These are phyloP conservation scores for Tylopilus sp. DNA, from an alignment of 768 basidiomycete species.

Conservation along the genomic window DNA sequence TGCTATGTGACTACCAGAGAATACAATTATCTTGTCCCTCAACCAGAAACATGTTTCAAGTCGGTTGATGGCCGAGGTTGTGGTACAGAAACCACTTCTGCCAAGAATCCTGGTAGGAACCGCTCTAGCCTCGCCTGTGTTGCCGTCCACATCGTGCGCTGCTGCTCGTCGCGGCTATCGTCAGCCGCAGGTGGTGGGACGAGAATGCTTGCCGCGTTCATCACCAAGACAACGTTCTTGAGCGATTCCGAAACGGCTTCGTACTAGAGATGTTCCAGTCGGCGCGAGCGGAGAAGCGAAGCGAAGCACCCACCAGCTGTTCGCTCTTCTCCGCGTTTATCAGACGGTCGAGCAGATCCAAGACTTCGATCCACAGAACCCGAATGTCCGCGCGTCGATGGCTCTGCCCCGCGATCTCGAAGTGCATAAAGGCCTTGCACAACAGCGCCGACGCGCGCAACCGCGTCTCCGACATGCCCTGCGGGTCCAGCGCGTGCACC, in stretches of 20 bases:
- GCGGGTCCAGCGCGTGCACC: constrained; percentile 71
- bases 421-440: constrained; percentile 95
- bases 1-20: constrained; percentile 1
- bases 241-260: constrained; percentile 96
- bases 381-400: constrained; percentile 59
- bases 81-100: constrained; percentile 56
- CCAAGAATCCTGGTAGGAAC: constrained; percentile 88
- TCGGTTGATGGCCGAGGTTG: constrained; percentile 10
- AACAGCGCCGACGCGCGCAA: constrained; percentile 83
- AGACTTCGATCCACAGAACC: constrained; percentile 82
- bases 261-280: constrained; percentile 47
- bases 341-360: constrained; percentile 84
- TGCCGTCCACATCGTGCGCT: constrained; percentile 75
- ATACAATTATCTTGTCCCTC: constrained; percentile 5
- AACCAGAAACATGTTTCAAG: constrained; percentile 11
- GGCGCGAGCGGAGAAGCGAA: neutral
- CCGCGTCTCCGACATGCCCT: constrained; percentile 89
- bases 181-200: constrained; percentile 48
- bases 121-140: constrained; percentile 86
- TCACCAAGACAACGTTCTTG: constrained; percentile 94
- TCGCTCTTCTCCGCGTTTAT: constrained; percentile 85
- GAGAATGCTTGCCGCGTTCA: constrained; percentile 86
- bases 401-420: constrained; percentile 73
- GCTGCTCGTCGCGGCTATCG: constrained; percentile 54
- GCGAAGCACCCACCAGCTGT: constrained; percentile 68